Percentiles rank a stretch among this genome's conserved stretches.
Conservation (phyloP, 176 grass and related monocot species). For the Zoysia pacifica region DNA sequence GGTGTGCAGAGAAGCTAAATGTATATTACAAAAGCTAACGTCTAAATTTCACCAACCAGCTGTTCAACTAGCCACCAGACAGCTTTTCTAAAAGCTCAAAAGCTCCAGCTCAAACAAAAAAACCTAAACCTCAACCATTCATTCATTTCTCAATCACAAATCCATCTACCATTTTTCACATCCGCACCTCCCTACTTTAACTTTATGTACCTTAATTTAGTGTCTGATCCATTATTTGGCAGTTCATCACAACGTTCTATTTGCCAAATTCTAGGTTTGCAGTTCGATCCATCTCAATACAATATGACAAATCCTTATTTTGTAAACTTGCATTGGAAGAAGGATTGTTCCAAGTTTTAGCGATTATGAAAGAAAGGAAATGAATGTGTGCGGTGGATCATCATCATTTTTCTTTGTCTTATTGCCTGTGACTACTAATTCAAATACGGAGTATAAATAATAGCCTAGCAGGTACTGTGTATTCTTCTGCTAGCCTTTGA, state of each 20-base stretch:
- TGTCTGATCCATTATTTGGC: neutral
- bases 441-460: neutral
- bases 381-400: conserved; percentile 17
- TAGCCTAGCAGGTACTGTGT: neutral
- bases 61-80: too few species aligned
- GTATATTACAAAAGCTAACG: too few species aligned
- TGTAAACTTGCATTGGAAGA: neutral
- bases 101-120: too few species aligned
- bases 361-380: conserved; percentile 1
- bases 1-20: too few species aligned
- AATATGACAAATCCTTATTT: conserved; percentile 30
- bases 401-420: neutral
- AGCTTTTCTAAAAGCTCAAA: too few species aligned
- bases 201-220: neutral
- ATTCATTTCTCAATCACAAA: too few species aligned
- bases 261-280: conserved; percentile 15
- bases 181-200: neutral
- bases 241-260: neutral
- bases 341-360: conserved; percentile 13
- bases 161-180: too few species aligned
- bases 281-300: conserved; percentile 19
- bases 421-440: neutral
- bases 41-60: too few species aligned
- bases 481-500: too few species aligned
- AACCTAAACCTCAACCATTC: too few species aligned